Conservation (phyloP, 2,329 filamentous ascomycete genomes). For the Aspergillus ibericus region DNA sequence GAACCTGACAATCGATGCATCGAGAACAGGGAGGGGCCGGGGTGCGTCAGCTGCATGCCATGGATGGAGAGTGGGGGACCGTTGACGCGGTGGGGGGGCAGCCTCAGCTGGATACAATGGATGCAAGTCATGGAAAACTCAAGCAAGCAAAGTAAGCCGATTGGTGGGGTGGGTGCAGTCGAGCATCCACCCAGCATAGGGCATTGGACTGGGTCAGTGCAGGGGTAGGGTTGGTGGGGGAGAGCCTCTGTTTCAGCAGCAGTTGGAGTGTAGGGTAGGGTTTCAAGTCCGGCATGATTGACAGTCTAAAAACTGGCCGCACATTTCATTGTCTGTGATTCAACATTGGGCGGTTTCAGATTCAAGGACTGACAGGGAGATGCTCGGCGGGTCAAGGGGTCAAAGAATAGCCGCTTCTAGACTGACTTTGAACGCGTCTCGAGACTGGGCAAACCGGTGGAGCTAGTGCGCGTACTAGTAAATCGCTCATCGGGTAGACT, state of each 20-base stretch:
- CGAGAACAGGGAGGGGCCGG: background rate
- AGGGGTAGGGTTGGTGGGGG: background rate
- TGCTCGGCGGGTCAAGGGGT: background rate
- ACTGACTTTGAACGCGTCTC: background rate
- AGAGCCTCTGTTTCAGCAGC: background rate
- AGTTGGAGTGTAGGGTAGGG: too few species aligned
- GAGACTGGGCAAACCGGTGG: too few species aligned
- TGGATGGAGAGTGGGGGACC: background rate
- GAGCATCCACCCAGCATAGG: background rate
- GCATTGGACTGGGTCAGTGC: background rate
- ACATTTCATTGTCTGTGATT: background rate
- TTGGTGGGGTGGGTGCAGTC: background rate
- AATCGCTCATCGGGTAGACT: too few species aligned
- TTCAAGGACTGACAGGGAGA: background rate
- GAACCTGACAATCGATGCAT: background rate
- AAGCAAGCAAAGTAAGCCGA: background rate
- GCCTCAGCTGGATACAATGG: too few species aligned
- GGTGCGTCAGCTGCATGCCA: conserved; percentile 4
- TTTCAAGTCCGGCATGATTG: background rate
- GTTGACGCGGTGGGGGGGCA: background rate
- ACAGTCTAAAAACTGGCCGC: background rate
- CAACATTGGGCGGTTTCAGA: background rate
- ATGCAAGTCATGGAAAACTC: background rate
- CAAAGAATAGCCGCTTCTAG: background rate
- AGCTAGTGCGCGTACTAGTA: too few species aligned